Conservation (phyloP, 2,329 filamentous ascomycete species). For the Botrytis hyacinthi region DNA sequence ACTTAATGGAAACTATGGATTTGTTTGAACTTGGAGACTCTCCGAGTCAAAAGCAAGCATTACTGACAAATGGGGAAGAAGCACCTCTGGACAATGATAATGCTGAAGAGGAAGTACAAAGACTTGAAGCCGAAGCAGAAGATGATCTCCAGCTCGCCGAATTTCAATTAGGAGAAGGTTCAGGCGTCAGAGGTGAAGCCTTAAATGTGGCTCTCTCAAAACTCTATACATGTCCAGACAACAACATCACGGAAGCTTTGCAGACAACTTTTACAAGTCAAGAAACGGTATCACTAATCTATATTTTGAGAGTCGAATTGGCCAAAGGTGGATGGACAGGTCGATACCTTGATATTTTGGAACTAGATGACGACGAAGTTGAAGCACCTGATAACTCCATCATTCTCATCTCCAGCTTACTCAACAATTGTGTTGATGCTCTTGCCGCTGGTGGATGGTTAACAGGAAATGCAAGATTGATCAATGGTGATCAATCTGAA, state of each 20-base stretch:
- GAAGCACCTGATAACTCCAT: conserved; percentile 66
- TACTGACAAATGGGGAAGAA: conserved; percentile 34
- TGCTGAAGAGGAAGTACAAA: conserved; percentile 43
- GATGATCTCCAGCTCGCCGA: conserved; percentile 67
- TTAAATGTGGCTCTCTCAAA: conserved; percentile 68
- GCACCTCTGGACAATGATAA: conserved; percentile 23
- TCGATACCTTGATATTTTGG: conserved; percentile 59
- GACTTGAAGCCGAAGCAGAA: conserved; percentile 59
- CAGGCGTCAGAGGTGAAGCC: conserved; percentile 59
- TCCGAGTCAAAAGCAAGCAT: conserved; percentile 27
- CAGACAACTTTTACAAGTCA: conserved; percentile 62
- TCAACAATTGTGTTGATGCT: conserved; percentile 72
- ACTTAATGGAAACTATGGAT: conserved; percentile 68
- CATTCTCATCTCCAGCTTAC: conserved; percentile 66
- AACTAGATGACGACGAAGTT: conserved; percentile 46
- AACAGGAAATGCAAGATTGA: conserved; percentile 55
- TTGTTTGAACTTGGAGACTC: conserved; percentile 39
- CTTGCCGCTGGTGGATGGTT: conserved; percentile 75
- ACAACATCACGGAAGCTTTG: conserved; percentile 60
- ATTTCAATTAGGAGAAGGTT: conserved; percentile 63
- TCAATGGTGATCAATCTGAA: conserved; percentile 48
- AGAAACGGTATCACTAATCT: conserved; percentile 69
- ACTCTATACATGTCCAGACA: conserved; percentile 62
- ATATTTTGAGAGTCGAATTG: conserved; percentile 70
- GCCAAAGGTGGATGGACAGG: conserved; percentile 74